Percentiles rank a stretch among this genome's conserved stretches.
Evolutionary conservation across 176 grass and related monocot species (phyloP).

Genomic region (Triticum timopheevii): DNA sequence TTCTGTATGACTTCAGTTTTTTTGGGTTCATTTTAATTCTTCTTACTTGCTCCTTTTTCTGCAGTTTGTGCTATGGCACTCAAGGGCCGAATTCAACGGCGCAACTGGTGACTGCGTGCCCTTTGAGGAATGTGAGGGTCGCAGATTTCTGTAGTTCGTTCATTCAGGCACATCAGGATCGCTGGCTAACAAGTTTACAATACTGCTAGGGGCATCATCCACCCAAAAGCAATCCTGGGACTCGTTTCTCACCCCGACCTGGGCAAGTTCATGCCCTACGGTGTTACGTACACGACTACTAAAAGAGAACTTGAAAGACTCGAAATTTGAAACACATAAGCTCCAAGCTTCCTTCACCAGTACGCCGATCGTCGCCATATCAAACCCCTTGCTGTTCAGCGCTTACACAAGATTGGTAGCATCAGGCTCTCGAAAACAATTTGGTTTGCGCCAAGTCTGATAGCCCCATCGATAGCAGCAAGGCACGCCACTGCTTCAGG

Average conservation of each 20-base stretch:
- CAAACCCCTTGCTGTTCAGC: neutral
- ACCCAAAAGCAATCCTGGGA: neutral
- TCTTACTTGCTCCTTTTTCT: no score
- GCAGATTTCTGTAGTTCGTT: no score
- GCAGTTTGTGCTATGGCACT: no score
- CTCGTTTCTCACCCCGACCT: neutral
- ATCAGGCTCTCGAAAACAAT: no score
- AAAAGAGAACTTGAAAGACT: neutral
- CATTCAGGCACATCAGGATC: neutral
- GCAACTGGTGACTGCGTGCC: no score
- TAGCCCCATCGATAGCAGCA: no score
- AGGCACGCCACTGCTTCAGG: neutral
- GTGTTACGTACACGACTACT: neutral
- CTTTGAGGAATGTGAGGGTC: no score
- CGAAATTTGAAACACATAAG: neutral
- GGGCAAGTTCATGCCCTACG: neutral
- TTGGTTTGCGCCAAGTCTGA: no score
- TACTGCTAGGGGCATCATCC: neutral
- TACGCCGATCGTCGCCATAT: neutral
- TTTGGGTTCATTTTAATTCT: no score
- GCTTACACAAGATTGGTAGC: neutral
- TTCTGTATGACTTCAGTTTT: no score
- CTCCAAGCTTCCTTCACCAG: neutral
- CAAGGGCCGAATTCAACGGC: no score
- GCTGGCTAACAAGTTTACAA: neutral